These are phyloP conservation scores for Ophiosphaerella herpotricha DNA, from an alignment of 2,329 filamentous ascomycete genomes.

Conservation along the genomic window DNA sequence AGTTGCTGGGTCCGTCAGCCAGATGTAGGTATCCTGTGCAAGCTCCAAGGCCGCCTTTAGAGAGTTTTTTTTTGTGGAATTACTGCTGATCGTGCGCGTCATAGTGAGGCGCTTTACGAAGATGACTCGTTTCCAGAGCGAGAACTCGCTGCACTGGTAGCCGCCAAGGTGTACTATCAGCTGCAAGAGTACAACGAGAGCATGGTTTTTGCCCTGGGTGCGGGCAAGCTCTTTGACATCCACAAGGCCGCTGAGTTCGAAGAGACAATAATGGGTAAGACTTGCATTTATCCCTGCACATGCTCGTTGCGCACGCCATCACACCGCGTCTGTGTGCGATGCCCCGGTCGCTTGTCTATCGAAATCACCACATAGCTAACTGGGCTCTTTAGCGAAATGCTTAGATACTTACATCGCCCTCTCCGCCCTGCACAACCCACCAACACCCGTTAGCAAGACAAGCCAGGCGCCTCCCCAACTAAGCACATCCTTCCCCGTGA, in stretches of 20 bases:
- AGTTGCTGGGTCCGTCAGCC: conserved; percentile 86
- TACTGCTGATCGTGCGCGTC: conserved; percentile 34
- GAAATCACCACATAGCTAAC: conserved; percentile 13
- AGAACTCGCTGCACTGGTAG: conserved; percentile 89
- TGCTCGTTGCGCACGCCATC: background rate
- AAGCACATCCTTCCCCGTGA: conserved; percentile 76
- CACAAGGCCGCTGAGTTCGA: conserved; percentile 93
- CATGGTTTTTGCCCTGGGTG: conserved; percentile 95
- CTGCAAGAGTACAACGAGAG: conserved; percentile 99
- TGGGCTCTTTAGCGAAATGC: conserved; percentile 70
- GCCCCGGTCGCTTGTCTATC: background rate
- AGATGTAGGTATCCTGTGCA: conserved; percentile 72
- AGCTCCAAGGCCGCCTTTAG: background rate
- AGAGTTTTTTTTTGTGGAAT: background rate
- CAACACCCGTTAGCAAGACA: conserved; percentile 54
- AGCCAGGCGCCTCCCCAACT: conserved; percentile 67
- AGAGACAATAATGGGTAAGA: conserved; percentile 88
- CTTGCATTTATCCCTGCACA: conserved; percentile 6
- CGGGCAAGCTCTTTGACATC: conserved; percentile 92
- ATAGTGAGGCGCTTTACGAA: conserved; percentile 94
- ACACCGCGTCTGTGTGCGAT: background rate
- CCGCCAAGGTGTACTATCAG: conserved; percentile 98
- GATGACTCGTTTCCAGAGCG: conserved; percentile 93
- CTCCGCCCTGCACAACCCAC: conserved; percentile 63
- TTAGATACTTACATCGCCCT: conserved; percentile 96